Conservation (phyloP, 2,329 filamentous ascomycete genomes). For the Neurospora sp. region DNA sequence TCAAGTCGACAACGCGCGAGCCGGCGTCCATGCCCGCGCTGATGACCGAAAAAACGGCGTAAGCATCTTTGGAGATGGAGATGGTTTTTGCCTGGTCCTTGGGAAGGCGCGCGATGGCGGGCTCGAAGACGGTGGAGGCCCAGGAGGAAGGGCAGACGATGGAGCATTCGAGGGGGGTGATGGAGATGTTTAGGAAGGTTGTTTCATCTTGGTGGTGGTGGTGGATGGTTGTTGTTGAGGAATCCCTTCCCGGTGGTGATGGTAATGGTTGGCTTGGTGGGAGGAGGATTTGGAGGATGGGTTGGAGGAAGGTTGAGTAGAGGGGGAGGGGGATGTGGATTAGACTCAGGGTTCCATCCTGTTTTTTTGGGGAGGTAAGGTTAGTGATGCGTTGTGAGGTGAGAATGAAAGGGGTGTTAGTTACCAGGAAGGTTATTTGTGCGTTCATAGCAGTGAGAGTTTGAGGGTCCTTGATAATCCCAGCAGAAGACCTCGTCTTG, state of each 20-base stretch:
- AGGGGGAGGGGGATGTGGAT: conserved; percentile 82
- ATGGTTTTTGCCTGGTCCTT: conserved; percentile 42
- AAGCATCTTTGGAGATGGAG: conserved; percentile 72
- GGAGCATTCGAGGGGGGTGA: conserved; percentile 88
- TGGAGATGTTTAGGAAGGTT: conserved; percentile 78
- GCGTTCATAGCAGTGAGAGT: conserved; percentile 35
- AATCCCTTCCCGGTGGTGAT: conserved; percentile 17
- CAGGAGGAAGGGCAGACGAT: conserved; percentile 76
- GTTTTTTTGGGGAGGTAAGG: conserved; percentile 5
- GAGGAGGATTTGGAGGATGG: conserved; percentile 76
- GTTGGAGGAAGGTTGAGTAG: conserved; percentile 70
- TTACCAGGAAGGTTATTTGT: conserved; percentile 48
- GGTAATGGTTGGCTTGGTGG: conserved; percentile 43
- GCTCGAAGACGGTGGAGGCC: conserved; percentile 65
- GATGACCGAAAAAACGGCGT: conserved; percentile 81
- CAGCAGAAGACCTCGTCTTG: background rate
- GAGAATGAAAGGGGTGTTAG: conserved; percentile 17
- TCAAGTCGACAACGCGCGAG: conserved; percentile 83
- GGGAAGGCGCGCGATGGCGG: conserved; percentile 57
- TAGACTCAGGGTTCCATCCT: conserved; percentile 82
- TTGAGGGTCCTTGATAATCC: no score
- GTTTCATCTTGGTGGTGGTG: conserved; percentile 47
- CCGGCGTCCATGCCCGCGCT: conserved; percentile 86
- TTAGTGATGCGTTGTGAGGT: conserved; percentile 3
- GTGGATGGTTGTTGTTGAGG: conserved; percentile 8